A percentile compares a stretch with the other conserved stretches of the same genome.
These are phyloP conservation scores for Stropharia rugosoannulata DNA, from an alignment of 768 basidiomycete species.

Conservation along the genomic window DNA sequence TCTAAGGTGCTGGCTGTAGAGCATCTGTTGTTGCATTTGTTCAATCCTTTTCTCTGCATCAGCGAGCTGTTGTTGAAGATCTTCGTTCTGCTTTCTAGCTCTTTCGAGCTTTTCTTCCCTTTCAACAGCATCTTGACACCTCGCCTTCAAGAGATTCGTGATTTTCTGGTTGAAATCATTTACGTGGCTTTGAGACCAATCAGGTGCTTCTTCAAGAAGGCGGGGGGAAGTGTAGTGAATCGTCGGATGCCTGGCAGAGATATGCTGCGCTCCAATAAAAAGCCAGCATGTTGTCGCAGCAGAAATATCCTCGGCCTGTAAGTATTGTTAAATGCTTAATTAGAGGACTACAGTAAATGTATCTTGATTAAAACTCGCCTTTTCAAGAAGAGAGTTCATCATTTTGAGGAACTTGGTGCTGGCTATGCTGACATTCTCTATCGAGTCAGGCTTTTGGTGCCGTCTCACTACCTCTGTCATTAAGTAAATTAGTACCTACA, in stretches of 20 bases:
- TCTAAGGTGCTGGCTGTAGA: too few species aligned
- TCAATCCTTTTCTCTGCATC: too few species aligned
- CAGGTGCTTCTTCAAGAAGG: background rate
- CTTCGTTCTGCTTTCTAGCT: background rate
- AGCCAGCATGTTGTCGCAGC: slow-evolving; percentile 7
- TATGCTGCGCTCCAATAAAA: slow-evolving; percentile 10
- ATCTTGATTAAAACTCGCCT: background rate
- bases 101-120: background rate
- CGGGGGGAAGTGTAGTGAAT: slow-evolving; percentile 11
- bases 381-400: too few species aligned
- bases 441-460: background rate
- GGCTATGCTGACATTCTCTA: background rate
- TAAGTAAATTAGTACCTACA: background rate
- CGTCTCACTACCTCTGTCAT: background rate
- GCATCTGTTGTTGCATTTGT: too few species aligned
- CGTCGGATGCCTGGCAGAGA: background rate
- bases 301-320: slow-evolving; percentile 6
- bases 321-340: background rate
- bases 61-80: too few species aligned
- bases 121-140: background rate
- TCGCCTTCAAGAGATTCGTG: background rate
- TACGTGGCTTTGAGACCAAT: background rate
- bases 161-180: slow-evolving; percentile 3
- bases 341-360: background rate
- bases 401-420: slow-evolving; percentile 1